These are phyloP conservation scores for Pseudozyma flocculosa DNA, from an alignment of 1,284 basidiomycete genomes.

Conservation along the genomic window DNA sequence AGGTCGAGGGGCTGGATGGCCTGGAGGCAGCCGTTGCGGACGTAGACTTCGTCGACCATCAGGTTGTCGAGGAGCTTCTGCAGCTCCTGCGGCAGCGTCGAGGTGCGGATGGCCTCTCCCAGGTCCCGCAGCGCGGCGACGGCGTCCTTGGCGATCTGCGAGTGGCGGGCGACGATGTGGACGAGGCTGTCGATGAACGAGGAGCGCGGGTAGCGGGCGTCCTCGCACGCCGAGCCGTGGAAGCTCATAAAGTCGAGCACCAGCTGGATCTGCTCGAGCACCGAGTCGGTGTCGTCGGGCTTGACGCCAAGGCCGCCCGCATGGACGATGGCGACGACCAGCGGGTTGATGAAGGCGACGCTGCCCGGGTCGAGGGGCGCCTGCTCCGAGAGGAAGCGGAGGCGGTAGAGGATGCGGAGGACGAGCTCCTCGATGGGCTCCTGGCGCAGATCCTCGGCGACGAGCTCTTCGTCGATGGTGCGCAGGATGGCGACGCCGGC, in stretches of 20 bases:
- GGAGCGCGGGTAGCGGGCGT: slow-evolving; percentile 42
- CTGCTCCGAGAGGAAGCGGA: slow-evolving; percentile 80
- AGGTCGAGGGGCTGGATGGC: slow-evolving; percentile 89
- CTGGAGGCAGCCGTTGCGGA: slow-evolving; percentile 86
- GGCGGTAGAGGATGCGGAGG: slow-evolving; percentile 80
- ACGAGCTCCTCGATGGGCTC: slow-evolving; percentile 65
- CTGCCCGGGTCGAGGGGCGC: slow-evolving; percentile 79
- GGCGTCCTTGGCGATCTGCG: slow-evolving; percentile 81
- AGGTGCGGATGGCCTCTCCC: slow-evolving; percentile 72
- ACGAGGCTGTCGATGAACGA: slow-evolving; percentile 71
- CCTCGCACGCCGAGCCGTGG: slow-evolving; percentile 79
- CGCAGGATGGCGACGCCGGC: slow-evolving; percentile 43
- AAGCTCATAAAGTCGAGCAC: slow-evolving; percentile 81
- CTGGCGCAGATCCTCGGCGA: slow-evolving; percentile 39
- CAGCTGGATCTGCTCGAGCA: slow-evolving; percentile 83
- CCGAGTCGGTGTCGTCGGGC: slow-evolving; percentile 67
- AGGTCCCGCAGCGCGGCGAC: slow-evolving; percentile 79
- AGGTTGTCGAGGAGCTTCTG: slow-evolving; percentile 69
- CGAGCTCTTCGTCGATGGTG: slow-evolving; percentile 38
- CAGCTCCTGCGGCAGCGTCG: slow-evolving; percentile 53
- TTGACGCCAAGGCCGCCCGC: slow-evolving; percentile 69
- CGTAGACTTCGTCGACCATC: slow-evolving; percentile 83
- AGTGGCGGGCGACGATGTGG: slow-evolving; percentile 73
- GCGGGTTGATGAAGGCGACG: slow-evolving; percentile 77
- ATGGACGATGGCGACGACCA: slow-evolving; percentile 72